Conservation (phyloP, 495 filamentous ascomycete species). For the Aspergillus panamensis region DNA sequence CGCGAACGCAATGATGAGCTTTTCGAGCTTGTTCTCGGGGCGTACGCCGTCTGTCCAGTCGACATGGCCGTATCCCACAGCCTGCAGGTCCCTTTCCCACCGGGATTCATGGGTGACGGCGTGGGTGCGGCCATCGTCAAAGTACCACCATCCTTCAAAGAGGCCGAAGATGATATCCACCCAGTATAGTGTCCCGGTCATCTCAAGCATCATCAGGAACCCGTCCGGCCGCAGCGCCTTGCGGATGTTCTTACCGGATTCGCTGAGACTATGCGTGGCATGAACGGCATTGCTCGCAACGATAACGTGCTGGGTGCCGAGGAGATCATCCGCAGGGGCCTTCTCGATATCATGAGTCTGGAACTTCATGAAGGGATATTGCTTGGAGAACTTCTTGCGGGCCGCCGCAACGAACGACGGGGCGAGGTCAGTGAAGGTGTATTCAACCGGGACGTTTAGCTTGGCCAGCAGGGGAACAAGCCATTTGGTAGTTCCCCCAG, state of each 20-base stretch:
- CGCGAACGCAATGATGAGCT: conserved; percentile 41
- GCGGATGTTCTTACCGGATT: conserved; percentile 27
- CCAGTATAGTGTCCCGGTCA: conserved; percentile 35
- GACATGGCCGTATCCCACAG: conserved; percentile 40
- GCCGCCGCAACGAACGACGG: conserved; percentile 34
- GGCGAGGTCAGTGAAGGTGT: conserved; percentile 46
- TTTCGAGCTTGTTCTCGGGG: conserved; percentile 34
- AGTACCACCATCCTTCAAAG: conserved; percentile 50
- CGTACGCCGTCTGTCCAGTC: conserved; percentile 42
- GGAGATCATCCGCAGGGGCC: conserved; percentile 15
- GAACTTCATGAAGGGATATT: conserved; percentile 29
- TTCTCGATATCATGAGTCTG: conserved; percentile 29
- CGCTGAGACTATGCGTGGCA: conserved; percentile 33
- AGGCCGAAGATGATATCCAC: conserved; percentile 46
- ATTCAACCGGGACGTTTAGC: conserved; percentile 32
- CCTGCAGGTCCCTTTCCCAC: conserved; percentile 37
- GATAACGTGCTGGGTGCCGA: conserved; percentile 29
- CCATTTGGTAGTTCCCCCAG: conserved; percentile 37
- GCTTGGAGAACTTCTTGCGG: conserved; percentile 24
- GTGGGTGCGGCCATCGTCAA: conserved; percentile 43
- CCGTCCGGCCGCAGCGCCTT: conserved; percentile 32
- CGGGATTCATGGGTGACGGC: conserved; percentile 26
- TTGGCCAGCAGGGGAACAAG: conserved; percentile 30
- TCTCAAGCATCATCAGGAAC: conserved; percentile 35
- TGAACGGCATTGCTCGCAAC: conserved; percentile 45